Conservation (phyloP, 2,329 filamentous ascomycete genomes). For the Nemania abortiva region DNA sequence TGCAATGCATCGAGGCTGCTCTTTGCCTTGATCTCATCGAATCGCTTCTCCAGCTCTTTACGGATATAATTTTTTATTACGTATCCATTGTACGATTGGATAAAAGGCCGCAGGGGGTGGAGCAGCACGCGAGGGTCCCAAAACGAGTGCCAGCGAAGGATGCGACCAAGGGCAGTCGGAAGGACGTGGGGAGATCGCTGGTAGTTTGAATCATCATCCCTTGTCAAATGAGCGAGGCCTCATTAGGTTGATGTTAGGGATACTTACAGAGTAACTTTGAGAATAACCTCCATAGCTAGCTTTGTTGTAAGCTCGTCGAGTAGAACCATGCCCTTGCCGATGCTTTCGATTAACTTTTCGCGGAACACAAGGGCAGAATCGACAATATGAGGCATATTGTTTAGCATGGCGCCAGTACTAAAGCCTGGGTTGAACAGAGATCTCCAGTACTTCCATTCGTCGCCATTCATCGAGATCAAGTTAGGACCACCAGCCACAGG, state of each 20-base stretch:
- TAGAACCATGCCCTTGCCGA: slow-evolving; percentile 20
- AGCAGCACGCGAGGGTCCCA: slow-evolving; percentile 32
- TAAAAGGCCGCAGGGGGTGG: slow-evolving; percentile 29
- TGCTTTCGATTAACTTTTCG: slow-evolving; percentile 26
- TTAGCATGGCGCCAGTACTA: slow-evolving; percentile 17
- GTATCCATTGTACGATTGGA: slow-evolving; percentile 31
- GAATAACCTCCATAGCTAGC: slow-evolving; percentile 31
- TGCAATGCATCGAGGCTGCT: not conserved
- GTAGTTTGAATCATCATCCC: slow-evolving; percentile 27
- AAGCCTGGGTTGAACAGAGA: slow-evolving; percentile 28
- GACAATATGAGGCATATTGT: slow-evolving; percentile 20
- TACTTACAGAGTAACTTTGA: slow-evolving; percentile 34
- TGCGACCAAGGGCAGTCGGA: slow-evolving; percentile 23
- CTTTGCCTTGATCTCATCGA: slow-evolving; percentile 25
- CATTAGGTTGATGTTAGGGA: not conserved
- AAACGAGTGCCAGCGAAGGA: slow-evolving; percentile 34
- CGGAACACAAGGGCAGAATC: slow-evolving; percentile 22
- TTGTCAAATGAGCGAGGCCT: not conserved
- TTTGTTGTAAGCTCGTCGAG: slow-evolving; percentile 33
- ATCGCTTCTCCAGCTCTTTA: slow-evolving; percentile 31
- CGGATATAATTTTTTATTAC: slow-evolving; percentile 27
- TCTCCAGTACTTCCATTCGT: slow-evolving; percentile 28
- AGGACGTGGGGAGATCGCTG: slow-evolving; percentile 23
- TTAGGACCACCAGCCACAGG: slow-evolving; percentile 17
- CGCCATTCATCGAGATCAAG: slow-evolving; percentile 24